These are phyloP conservation scores for Penicillium samsonianum DNA, from an alignment of 495 filamentous ascomycete species.

Conservation along the genomic window DNA sequence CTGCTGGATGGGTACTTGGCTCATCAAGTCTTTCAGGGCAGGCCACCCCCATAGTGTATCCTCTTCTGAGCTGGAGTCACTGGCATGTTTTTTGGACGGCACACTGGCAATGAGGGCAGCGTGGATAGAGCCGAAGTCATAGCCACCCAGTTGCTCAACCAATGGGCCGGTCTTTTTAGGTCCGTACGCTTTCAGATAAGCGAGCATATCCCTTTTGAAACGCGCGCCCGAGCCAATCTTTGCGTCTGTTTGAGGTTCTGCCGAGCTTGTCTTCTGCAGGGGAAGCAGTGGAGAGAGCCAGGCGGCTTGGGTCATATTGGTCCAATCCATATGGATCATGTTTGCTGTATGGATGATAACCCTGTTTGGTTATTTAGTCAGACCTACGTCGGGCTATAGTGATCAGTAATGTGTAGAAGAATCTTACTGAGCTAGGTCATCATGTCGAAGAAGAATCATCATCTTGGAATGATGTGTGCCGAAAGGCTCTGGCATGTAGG, in stretches of 20 bases:
- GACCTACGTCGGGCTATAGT: background rate
- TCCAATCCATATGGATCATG: constrained; percentile 84
- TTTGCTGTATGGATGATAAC: constrained; percentile 89
- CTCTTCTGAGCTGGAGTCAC: constrained; percentile 32
- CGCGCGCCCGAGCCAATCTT: constrained; percentile 60
- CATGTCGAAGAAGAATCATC: constrained; percentile 77
- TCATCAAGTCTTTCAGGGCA: constrained; percentile 62
- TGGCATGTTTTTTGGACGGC: constrained; percentile 62
- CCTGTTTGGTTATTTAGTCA: constrained; percentile 23
- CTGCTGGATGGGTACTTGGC: constrained; percentile 41
- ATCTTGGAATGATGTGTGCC: constrained; percentile 90
- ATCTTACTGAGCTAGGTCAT: constrained; percentile 67
- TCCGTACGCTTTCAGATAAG: constrained; percentile 73
- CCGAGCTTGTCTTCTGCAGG: constrained; percentile 21
- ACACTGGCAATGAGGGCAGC: constrained; percentile 77
- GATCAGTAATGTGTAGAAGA: background rate
- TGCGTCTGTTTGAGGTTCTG: constrained; percentile 13
- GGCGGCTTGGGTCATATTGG: constrained; percentile 80
- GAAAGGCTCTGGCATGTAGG: constrained; percentile 82
- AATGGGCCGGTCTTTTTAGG: constrained; percentile 52
- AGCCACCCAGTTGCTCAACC: constrained; percentile 55
- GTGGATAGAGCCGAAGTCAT: constrained; percentile 70
- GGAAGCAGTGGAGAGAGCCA: constrained; percentile 81
- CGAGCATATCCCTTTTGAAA: constrained; percentile 76
- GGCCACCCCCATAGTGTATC: constrained; percentile 74